Base-by-base conservation (phyloP, 75 land plant genomes). In the Picea sitchensis region DNA sequence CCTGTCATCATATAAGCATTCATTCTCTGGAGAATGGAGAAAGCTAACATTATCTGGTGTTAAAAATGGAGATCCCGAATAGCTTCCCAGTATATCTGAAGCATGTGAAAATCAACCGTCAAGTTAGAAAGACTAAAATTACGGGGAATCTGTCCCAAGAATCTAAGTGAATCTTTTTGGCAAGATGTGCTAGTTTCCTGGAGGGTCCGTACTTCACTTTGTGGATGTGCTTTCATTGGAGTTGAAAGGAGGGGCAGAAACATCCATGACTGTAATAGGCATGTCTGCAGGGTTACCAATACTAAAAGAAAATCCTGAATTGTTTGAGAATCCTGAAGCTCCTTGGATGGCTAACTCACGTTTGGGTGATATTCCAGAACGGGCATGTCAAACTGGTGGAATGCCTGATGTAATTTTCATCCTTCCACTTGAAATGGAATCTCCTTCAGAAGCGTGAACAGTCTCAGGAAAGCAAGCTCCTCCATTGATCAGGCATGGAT, bases 21-120 rank as follows among this genome's bases (percentile, higher is more conserved):
- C 93, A 36, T 80, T 80, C 18, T 26, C 26, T 26, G 26, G 26
- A 26, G 26, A 26, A 26, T 26, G 26, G 26, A 26, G 26, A 26
- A 26, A 89, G 65, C 77, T 78, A 13, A 85, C 87, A n/a, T 72
- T 57, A 65, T 91, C 91, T 68, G 92, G 83, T 59, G 87, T 80
- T 34, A 93, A 85, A 69, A 88, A 95, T 18, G 96, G 94, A 75
- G 87, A 91, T 61, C 92, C 85, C 31, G 90, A 59, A 74, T 95
- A 95, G 82, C 87, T 90, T 80, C 85, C 93, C 76, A 95, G 75
- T 65, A 89, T 65, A 89, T 89, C 95, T 62, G 91, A 76, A 81
- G 88, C 78, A 23, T 93, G 90, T 58, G 92, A 62, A 88, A 89
- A 56, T 87, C 91, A 21, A 90, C 92, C 21, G 96, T 86, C 81